phyloP scores from a whole-genome alignment of 139 green algal species.

The Edaphochlamys debaryana region DNA sequence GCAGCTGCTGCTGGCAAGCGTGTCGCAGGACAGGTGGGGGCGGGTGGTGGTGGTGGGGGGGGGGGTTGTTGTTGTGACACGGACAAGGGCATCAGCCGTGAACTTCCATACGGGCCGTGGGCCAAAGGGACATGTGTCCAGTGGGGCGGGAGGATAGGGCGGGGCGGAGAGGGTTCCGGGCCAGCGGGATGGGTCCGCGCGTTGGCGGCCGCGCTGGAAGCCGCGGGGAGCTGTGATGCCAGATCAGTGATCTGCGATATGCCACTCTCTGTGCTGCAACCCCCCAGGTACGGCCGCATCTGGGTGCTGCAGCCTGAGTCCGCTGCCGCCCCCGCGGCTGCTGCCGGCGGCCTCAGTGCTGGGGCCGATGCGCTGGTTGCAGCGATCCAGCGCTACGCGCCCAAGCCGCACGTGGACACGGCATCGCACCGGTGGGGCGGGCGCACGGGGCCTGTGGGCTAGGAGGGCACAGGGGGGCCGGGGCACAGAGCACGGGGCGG shows the following conservation, averaged over 20 bases:
- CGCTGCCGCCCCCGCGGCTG: not conserved
- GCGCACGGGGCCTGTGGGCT: too few species aligned
- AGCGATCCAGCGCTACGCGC: slow-evolving; percentile 67
- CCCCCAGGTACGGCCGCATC: slow-evolving; percentile 63
- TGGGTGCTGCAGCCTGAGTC: slow-evolving; percentile 58
- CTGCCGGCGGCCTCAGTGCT: not conserved
- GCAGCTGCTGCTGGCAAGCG: slow-evolving; percentile 87
- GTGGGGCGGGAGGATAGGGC: not conserved
- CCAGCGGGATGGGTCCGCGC: too few species aligned
- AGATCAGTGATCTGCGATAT: too few species aligned
- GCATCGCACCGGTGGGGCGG: not conserved
- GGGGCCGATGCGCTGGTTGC: slow-evolving; percentile 14
- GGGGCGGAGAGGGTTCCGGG: not conserved
- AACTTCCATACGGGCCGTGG: too few species aligned
- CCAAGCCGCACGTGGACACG: slow-evolving; percentile 52
- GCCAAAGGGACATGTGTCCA: too few species aligned
- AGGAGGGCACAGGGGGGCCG: not conserved
- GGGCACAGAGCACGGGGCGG: not conserved
- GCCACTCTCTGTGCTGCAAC: too few species aligned
- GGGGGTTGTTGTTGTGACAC: too few species aligned
- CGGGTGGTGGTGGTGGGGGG: too few species aligned
- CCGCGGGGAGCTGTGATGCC: too few species aligned
- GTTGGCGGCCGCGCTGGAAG: too few species aligned
- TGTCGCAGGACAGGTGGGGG: slow-evolving; percentile 86
- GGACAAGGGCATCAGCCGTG: too few species aligned